A percentile compares a stretch with the other conserved stretches of the same genome.
Evolutionary conservation across 805 yeast species (phyloP).

Genomic region (Yamadazyma insecticola): DNA sequence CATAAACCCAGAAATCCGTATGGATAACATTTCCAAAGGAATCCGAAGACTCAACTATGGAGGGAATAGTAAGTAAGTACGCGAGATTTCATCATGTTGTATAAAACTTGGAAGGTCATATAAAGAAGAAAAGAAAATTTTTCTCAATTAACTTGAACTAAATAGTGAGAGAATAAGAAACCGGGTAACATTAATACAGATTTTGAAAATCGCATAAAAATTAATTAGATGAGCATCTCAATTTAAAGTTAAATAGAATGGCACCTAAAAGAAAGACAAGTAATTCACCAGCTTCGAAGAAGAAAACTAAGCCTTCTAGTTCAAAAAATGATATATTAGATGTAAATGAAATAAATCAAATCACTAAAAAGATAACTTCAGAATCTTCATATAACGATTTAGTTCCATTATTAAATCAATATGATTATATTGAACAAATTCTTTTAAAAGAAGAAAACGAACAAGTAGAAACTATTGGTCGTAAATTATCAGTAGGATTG

Average conservation of each 20-base stretch:
- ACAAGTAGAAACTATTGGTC: conserved; percentile 25
- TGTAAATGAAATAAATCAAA: conserved; percentile 16
- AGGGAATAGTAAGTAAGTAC: conserved; percentile 45
- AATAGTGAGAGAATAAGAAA: too few relatives aligned
- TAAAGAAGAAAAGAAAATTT: conserved; percentile 19
- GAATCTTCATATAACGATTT: conserved; percentile 53
- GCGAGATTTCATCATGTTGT: conserved; percentile 60
- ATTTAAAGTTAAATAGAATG: conserved; percentile 9
- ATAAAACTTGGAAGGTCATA: conserved; percentile 67
- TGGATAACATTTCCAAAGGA: conserved; percentile 31
- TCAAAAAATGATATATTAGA: conserved; percentile 10
- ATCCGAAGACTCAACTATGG: conserved; percentile 35
- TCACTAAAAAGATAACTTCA: conserved; percentile 28
- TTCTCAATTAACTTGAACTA: too few relatives aligned
- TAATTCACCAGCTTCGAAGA: too few relatives aligned
- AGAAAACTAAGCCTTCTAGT: too few relatives aligned
- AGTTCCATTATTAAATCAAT: conserved; percentile 40
- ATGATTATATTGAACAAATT: conserved; percentile 18
- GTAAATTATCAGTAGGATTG: conserved; percentile 39
- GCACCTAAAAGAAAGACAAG: conserved; percentile 23
- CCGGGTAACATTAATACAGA: too few relatives aligned
- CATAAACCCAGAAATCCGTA: conserved; percentile 34
- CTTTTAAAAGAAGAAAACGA: conserved; percentile 16
- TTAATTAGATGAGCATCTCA: conserved; percentile 3
- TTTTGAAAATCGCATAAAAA: conserved; percentile 2